Base-by-base conservation (phyloP, 495 filamentous ascomycete genomes). In the Parathielavia hyrcaniae region DNA sequence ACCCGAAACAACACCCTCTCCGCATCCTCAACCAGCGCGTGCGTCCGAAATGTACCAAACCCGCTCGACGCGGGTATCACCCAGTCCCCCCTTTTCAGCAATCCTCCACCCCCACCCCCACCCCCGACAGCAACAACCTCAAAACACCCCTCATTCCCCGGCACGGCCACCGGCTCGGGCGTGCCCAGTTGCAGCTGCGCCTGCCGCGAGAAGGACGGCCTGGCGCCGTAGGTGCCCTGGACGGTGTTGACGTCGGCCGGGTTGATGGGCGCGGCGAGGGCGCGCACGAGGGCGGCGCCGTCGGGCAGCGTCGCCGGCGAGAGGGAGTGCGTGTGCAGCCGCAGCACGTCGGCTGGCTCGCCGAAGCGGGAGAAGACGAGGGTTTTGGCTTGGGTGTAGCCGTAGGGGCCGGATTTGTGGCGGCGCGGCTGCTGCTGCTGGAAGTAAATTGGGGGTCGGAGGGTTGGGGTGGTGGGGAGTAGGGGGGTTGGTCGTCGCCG, bases 321-420 rank as follows among this genome's bases (percentile, higher is more conserved):
- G 70, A 93, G 87, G 53, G 88, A 91, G 76, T 92, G 83, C 5
- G 79, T 86, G 78, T 95, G 89, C 7, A 95, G 79, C 26, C 75
- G 79, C 36, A 98, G 77, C 5, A 92, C 90, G 71, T 90, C 85
- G 53, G 81, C 77, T 0, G 93, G 93, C 64, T 91, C 88, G 69
- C 95, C 93, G 69, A 92, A 86, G 65, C 85, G 79, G 47, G 83
- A 82, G 70, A 95, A 96, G 6, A 91, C 82, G 50, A 99, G 83
- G 0, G 90, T 82, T 77, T 96, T 95, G 56, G 95, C 86, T 74
- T 97, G 93, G n/a, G 87, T 92, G 75, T 97, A 97, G 60, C 95
- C 95, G 69, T 96, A 97, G 30, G 80, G 79, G 20, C 87, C 77
- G 48, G 77, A 78, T 43, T 71, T 73, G 68, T 66, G 62, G 26